A percentile compares a stretch with the other conserved stretches of the same genome.
Conservation (phyloP, 495 filamentous ascomycete genomes). For the Penicillium diatomitis region DNA sequence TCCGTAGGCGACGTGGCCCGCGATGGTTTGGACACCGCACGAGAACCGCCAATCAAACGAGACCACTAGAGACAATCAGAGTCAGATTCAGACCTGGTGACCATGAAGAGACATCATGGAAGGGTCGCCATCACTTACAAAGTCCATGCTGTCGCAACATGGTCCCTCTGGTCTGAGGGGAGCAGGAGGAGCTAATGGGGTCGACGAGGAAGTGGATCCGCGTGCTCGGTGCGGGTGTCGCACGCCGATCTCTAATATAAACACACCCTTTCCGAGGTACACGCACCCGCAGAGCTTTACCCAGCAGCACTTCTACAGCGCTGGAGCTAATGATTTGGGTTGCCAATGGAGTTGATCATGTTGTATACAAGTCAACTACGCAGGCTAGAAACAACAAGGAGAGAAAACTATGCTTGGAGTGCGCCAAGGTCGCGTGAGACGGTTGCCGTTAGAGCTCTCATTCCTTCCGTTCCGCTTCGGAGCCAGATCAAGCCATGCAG, state of each 20-base stretch:
- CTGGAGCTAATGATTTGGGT: no score
- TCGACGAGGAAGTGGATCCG: slow-evolving; percentile 18
- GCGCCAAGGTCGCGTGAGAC: no score
- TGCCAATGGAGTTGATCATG: no score
- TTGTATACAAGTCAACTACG: no score
- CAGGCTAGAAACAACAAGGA: no score
- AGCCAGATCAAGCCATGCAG: no score
- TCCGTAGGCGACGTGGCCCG: slow-evolving; percentile 69
- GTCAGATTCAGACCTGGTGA: no score
- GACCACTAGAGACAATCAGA: slow-evolving; percentile 56
- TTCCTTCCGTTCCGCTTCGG: no score
- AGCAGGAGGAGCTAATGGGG: slow-evolving; percentile 8
- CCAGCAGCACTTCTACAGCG: no score
- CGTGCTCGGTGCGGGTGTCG: slow-evolving; percentile 9
- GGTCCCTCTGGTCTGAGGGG: slow-evolving; percentile 15
- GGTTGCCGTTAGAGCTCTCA: no score
- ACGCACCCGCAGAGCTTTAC: background rate
- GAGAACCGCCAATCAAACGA: slow-evolving; percentile 77
- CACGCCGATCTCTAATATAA: slow-evolving; percentile 10
- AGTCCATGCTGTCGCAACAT: slow-evolving; percentile 34
- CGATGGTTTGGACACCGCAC: slow-evolving; percentile 52
- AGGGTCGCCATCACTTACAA: slow-evolving; percentile 20
- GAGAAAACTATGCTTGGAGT: no score
- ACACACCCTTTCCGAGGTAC: background rate
- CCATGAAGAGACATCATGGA: background rate